Percentiles rank a stretch among this genome's conserved stretches.
phyloP scores from a whole-genome alignment of 108 stramenopile species.

The Poteriospumella lacustris region DNA sequence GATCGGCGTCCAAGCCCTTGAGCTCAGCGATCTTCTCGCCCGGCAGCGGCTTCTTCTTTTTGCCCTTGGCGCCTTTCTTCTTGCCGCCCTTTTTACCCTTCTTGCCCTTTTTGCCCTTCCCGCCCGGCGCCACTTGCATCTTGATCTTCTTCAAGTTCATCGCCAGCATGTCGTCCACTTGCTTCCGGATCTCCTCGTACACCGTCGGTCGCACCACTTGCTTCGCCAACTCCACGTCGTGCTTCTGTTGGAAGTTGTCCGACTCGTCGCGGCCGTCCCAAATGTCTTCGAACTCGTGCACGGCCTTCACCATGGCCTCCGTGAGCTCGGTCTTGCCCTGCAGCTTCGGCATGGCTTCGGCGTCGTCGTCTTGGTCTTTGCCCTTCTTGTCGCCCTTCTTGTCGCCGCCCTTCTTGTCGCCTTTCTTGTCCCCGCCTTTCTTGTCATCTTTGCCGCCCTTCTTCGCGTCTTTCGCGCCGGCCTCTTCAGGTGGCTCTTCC shows the following conservation, averaged over 20 bases:
- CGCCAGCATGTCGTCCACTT: constrained; percentile 69
- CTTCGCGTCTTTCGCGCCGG: constrained; percentile 11
- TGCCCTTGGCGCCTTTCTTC: constrained; percentile 57
- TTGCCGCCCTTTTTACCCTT: constrained; percentile 54
- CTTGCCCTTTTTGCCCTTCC: constrained; percentile 52
- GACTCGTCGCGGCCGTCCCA: constrained; percentile 65
- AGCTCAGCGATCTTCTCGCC: constrained; percentile 62
- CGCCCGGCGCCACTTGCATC: constrained; percentile 44
- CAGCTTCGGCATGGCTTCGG: constrained; percentile 41
- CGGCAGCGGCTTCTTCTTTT: constrained; percentile 63
- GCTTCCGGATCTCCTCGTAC: constrained; percentile 49
- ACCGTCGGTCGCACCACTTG: constrained; percentile 54
- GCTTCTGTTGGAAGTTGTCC: constrained; percentile 60
- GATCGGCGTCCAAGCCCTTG: constrained; percentile 58
- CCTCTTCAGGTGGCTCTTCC: constrained; percentile 35
- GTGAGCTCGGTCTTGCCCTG: constrained; percentile 54
- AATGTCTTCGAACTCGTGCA: constrained; percentile 51
- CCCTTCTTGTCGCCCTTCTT: constrained; percentile 35
- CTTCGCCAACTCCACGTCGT: constrained; percentile 68
- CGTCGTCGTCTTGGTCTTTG: constrained; percentile 30
- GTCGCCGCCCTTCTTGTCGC: constrained; percentile 24
- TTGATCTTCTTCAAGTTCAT: constrained; percentile 66
- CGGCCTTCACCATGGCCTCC: constrained; percentile 35
- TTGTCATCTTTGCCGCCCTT: background rate
- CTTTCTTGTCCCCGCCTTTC: background rate